Conservation (phyloP, 2,329 filamentous ascomycete genomes). For the Talaromyces verruculosus region DNA sequence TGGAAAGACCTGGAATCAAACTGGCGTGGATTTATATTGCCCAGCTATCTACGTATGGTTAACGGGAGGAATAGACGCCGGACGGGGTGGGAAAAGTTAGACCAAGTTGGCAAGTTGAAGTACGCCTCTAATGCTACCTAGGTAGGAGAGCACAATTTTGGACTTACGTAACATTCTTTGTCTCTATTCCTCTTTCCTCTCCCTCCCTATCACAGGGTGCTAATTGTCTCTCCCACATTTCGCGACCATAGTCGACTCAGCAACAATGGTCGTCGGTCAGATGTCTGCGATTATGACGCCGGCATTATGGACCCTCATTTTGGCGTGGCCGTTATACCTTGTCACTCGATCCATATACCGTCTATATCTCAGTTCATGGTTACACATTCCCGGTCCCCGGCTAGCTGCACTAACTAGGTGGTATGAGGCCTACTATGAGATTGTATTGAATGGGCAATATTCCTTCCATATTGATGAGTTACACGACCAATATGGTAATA, state of each 20-base stretch:
- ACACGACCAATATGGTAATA: conserved; percentile 33
- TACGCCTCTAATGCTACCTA: neutral
- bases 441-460: conserved; percentile 27
- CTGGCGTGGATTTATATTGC: neutral
- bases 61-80: too few species aligned
- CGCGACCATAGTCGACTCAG: neutral
- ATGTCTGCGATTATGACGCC: neutral
- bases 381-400: conserved; percentile 36
- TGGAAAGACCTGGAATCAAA: neutral
- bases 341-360: conserved; percentile 26
- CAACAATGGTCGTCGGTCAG: neutral
- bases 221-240: neutral
- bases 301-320: conserved; percentile 8
- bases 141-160: neutral
- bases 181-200: neutral
- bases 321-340: conserved; percentile 6
- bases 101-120: neutral
- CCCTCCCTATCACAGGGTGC: neutral
- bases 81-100: neutral
- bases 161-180: neutral
- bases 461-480: conserved; percentile 28
- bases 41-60: neutral
- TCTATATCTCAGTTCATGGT: conserved; percentile 33
- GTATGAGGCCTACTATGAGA: conserved; percentile 34
- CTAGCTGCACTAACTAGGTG: conserved; percentile 32